Base-by-base conservation (phyloP, 495 filamentous ascomycete species). In the Penicillium ochrochloron region DNA sequence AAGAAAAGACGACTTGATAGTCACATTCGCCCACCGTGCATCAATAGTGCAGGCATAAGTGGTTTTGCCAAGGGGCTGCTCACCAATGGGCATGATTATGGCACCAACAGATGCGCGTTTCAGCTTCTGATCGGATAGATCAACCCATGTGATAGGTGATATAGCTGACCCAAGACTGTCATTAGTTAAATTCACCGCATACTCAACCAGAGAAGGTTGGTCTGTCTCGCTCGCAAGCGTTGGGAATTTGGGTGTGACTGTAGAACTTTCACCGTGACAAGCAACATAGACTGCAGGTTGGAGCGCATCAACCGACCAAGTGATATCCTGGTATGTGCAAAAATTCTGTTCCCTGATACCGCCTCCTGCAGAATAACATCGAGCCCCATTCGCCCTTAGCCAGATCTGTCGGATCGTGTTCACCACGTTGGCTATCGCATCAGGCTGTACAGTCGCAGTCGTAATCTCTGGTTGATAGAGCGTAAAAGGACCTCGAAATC, bases 351-450 rank as follows among this genome's bases (percentile, higher is more conserved):
- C 46, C 23, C 21, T 51, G 46, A 51, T 51, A 23, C 46, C 46
- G 10, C 46, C 25, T 51, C 42, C 42, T 46, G 9, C 46, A 51
- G 46, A 51, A 29, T 29, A 51, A 51, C 46, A 51, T 25, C 46
- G 46, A 51, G 46, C 46, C 8, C 46, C 23, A 51, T 51, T 51
- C 9, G 46, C 46, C 46, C 46, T 51, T 29, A 51, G 12, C 23
- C 46, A 51, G 46, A 51, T 51, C 46, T 51, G 46, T 29, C 46
- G 46, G 23, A 51, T 51, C 46, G 46, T 51, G 23, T 51, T 51
- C 44, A 51, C 46, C 23, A 27, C 46, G 46, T 51, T 51, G 46
- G 46, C 46, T 29, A 51, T 51, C 23, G 23, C 46, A 15, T 8
- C 46, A 14, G 46, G 25, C 29, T 51, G 46, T 51, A 51, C 46